A percentile compares a stretch with the other conserved stretches of the same genome.
Conservation (phyloP, 495 filamentous ascomycete genomes). For the Annulohypoxylon nitens region DNA sequence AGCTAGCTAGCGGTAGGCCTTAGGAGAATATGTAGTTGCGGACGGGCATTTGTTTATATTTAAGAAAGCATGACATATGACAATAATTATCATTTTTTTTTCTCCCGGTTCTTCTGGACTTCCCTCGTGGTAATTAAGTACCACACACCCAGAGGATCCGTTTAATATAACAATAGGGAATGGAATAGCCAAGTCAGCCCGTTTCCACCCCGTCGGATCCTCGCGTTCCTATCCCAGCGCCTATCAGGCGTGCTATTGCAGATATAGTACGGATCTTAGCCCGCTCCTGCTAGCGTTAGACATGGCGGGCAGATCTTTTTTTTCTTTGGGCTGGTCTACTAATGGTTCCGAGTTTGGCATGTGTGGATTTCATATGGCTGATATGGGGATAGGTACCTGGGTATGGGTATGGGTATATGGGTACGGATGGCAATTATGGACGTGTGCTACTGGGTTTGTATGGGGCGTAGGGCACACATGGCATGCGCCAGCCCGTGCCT, state of each 20-base stretch:
- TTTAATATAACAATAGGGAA: not conserved
- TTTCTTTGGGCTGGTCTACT: conserved; percentile 3
- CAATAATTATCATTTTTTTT: not conserved
- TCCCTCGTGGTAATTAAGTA: conserved; percentile 16
- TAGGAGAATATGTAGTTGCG: conserved; percentile 4
- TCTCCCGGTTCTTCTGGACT: conserved; percentile 1
- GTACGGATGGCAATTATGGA: not conserved
- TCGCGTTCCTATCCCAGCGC: conserved; percentile 5
- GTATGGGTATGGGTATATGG: not conserved
- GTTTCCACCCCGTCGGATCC: conserved; percentile 14
- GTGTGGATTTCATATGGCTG: conserved; percentile 7
- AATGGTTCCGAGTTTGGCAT: not conserved
- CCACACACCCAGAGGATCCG: not conserved
- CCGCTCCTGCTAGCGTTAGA: conserved; percentile 14
- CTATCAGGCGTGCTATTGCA: conserved; percentile 1
- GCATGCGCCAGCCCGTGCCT: not conserved
- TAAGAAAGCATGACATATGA: conserved; percentile 15
- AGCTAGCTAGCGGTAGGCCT: not conserved
- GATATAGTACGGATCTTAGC: conserved; percentile 2
- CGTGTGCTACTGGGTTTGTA: no score
- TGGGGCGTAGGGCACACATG: no score
- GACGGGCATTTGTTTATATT: conserved; percentile 31
- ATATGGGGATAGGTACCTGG: not conserved
- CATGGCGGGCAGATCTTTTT: not conserved
- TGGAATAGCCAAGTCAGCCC: conserved; percentile 3